Percentiles rank a stretch among this genome's conserved stretches.
These are phyloP conservation scores for Fusarium algeriense DNA, from an alignment of 2,329 filamentous ascomycete genomes.

Conservation along the genomic window DNA sequence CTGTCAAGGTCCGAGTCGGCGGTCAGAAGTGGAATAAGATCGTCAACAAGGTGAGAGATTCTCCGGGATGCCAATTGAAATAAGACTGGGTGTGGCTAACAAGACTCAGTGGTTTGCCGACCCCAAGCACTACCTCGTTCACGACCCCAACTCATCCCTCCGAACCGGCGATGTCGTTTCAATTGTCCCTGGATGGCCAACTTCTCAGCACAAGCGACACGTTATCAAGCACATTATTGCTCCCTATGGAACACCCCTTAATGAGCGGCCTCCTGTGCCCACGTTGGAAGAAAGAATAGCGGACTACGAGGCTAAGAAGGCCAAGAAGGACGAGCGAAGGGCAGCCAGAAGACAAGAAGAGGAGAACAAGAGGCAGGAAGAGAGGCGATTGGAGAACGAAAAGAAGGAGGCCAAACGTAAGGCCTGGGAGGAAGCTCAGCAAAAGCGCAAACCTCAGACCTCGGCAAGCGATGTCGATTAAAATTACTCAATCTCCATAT, in stretches of 20 bases:
- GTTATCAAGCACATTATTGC: constrained; percentile 81
- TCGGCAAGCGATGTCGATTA: constrained; percentile 29
- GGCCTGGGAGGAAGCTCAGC: constrained; percentile 41
- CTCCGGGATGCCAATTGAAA: background rate
- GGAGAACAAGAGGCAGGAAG: constrained; percentile 44
- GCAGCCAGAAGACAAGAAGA: constrained; percentile 50
- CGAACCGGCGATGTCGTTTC: constrained; percentile 80
- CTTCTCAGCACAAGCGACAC: constrained; percentile 76
- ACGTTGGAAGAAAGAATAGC: constrained; percentile 71
- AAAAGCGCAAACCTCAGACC: constrained; percentile 36
- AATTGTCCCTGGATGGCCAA: constrained; percentile 75
- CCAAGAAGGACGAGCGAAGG: constrained; percentile 68
- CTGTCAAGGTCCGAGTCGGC: constrained; percentile 81
- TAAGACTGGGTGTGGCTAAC: background rate
- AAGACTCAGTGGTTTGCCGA: constrained; percentile 67
- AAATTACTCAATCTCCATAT: constrained; percentile 8
- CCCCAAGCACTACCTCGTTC: constrained; percentile 75
- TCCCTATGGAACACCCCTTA: constrained; percentile 72
- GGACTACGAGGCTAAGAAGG: constrained; percentile 65
- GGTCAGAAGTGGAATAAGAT: constrained; percentile 78
- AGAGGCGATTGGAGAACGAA: constrained; percentile 44
- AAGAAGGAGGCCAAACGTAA: constrained; percentile 43
- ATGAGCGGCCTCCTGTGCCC: constrained; percentile 74
- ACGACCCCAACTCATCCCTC: constrained; percentile 81
- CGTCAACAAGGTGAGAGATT: constrained; percentile 73